These are phyloP conservation scores for Coemansia aciculifera DNA, from an alignment of 192 early-diverging fungal species.

Conservation along the genomic window DNA sequence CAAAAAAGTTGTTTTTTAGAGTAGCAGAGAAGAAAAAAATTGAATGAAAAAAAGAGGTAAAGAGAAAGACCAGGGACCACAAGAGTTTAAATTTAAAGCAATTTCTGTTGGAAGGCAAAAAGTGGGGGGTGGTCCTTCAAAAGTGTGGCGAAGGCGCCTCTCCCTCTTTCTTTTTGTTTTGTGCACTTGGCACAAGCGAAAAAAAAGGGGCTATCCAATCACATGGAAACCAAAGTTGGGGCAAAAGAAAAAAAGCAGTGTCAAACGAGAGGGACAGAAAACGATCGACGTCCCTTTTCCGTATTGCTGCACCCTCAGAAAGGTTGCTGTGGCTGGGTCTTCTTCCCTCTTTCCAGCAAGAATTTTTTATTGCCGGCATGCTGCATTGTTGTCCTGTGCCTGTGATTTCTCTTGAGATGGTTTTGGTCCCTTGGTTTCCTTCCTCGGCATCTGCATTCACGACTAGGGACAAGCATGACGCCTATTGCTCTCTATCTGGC, in stretches of 20 bases:
- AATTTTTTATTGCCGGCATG: neutral
- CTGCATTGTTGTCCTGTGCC: neutral
- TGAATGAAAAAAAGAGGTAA: neutral
- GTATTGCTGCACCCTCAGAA: neutral
- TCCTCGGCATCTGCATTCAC: neutral
- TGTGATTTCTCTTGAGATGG: neutral
- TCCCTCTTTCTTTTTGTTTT: neutral
- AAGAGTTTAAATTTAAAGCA: neutral
- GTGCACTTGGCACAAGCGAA: neutral
- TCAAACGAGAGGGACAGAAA: neutral
- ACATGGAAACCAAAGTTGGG: neutral
- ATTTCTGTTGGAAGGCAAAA: neutral
- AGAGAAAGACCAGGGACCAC: neutral
- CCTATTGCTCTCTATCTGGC: neutral
- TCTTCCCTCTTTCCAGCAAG: neutral
- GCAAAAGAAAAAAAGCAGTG: neutral
- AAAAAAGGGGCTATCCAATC: constrained; percentile 2
- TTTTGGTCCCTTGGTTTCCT: neutral
- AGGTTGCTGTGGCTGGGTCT: neutral
- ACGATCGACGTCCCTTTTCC: constrained; percentile 6
- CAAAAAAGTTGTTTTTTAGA: neutral
- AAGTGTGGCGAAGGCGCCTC: constrained; percentile 4
- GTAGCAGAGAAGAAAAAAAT: neutral
- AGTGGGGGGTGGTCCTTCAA: neutral
- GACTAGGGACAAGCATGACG: neutral